Conservation (phyloP, 176 grass and related monocot species). For the Luzula sylvatica region DNA sequence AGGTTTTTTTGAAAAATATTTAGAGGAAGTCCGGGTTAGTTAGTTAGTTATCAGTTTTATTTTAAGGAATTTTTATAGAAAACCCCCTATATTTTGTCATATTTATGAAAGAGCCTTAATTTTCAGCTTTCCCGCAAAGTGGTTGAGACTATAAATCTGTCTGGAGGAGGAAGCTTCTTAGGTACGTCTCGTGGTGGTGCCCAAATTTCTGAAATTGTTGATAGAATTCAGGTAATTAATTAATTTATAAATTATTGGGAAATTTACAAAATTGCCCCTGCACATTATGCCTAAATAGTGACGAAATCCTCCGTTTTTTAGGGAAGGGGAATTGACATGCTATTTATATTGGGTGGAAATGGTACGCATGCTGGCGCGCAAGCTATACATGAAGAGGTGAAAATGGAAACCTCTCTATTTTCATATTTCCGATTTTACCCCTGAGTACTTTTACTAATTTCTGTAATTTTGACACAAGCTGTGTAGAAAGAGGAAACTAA, state of each 20-base stretch:
- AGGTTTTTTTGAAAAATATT: slow-evolving; percentile 82
- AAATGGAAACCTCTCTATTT: slow-evolving; percentile 3
- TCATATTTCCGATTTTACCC: background rate
- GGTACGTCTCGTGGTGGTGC: slow-evolving; percentile 86
- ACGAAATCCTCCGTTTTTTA: too few relatives aligned
- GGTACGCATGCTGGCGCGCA: slow-evolving; percentile 92
- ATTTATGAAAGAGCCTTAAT: background rate
- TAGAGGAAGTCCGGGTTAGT: slow-evolving; percentile 76
- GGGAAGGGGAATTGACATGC: slow-evolving; percentile 86
- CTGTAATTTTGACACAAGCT: slow-evolving; percentile 18
- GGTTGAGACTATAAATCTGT: slow-evolving; percentile 96
- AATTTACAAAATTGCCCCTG: too few relatives aligned
- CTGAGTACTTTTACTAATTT: background rate
- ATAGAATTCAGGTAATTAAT: slow-evolving; percentile 68
- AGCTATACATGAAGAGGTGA: slow-evolving; percentile 89
- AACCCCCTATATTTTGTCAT: background rate
- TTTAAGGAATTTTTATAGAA: background rate
- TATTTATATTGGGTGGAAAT: slow-evolving; percentile 96
- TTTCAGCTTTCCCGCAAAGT: slow-evolving; percentile 65
- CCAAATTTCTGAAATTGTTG: slow-evolving; percentile 75
- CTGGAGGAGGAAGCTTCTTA: slow-evolving; percentile 86
- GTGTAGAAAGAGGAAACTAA: slow-evolving; percentile 89
- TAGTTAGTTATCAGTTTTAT: too few relatives aligned
- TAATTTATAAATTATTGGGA: too few relatives aligned
- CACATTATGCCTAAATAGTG: too few relatives aligned